Percentiles rank a stretch among this genome's conserved stretches.
phyloP scores from a whole-genome alignment of 2,329 filamentous ascomycete genomes.

The Thielaviopsis ethacetica region DNA sequence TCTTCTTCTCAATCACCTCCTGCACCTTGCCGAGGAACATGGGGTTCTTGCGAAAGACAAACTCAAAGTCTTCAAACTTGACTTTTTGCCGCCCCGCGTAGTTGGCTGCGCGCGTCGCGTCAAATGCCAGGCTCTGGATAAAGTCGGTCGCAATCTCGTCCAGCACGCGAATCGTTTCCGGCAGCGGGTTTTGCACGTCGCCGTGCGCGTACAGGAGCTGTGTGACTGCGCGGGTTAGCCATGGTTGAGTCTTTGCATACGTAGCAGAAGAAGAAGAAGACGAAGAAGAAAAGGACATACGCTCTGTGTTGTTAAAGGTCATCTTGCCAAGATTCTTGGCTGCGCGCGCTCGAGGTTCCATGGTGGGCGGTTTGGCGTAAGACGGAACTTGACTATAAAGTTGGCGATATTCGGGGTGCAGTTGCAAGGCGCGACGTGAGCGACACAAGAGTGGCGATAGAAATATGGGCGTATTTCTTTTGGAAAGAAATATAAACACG shows the following conservation, averaged over 20 bases:
- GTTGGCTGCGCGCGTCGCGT: constrained; percentile 69
- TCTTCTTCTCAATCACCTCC: constrained; percentile 77
- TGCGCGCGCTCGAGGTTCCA: constrained; percentile 62
- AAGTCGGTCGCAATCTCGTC: constrained; percentile 96
- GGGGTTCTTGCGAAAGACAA: constrained; percentile 73
- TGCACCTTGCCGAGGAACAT: constrained; percentile 76
- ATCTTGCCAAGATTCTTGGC: constrained; percentile 70
- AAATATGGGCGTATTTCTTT: too few relatives aligned
- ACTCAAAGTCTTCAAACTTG: constrained; percentile 96
- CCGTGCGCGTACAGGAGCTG: constrained; percentile 67
- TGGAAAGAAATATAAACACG: too few relatives aligned
- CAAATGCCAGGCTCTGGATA: constrained; percentile 84
- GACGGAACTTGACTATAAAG: background rate
- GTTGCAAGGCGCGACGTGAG: background rate
- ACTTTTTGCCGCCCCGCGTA: constrained; percentile 88
- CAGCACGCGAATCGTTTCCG: constrained; percentile 69
- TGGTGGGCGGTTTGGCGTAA: constrained; percentile 23
- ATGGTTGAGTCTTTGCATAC: background rate
- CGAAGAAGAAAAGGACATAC: constrained; percentile 28
- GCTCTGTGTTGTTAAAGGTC: constrained; percentile 58
- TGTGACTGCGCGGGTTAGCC: constrained; percentile 33
- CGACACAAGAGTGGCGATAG: background rate
- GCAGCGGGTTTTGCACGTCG: constrained; percentile 60
- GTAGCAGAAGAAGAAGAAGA: background rate
- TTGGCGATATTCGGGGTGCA: background rate